A percentile compares a stretch with the other conserved stretches of the same genome.
These are phyloP conservation scores for Anacardium occidentale DNA, from an alignment of 345 rosid genomes.

Conservation along the genomic window DNA sequence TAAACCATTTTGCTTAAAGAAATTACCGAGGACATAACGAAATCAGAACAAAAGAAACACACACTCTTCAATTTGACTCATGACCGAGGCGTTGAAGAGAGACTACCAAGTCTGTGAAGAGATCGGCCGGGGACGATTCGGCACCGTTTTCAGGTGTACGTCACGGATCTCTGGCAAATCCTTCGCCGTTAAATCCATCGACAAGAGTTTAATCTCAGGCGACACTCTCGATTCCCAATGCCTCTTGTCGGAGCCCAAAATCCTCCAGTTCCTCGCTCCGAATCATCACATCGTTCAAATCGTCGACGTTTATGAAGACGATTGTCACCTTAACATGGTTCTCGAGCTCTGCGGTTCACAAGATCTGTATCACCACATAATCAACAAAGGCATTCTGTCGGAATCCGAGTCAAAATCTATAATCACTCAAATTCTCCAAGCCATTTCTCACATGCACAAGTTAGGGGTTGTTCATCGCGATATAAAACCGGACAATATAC, in stretches of 20 bases:
- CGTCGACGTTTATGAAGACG: conserved; percentile 41
- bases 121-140: conserved; percentile 70
- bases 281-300: conserved; percentile 40
- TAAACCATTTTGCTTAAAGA: background rate
- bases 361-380: conserved; percentile 42
- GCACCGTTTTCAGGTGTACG: conserved; percentile 51
- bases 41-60: background rate
- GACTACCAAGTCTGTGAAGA: conserved; percentile 50
- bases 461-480: conserved; percentile 59
- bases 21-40: background rate
- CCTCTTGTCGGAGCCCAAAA: conserved; percentile 45
- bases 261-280: conserved; percentile 38
- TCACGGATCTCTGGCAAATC: conserved; percentile 27
- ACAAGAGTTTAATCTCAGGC: conserved; percentile 47
- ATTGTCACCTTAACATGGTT: conserved; percentile 45
- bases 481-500: conserved; percentile 59
- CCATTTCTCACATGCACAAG: conserved; percentile 53
- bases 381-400: conserved; percentile 24
- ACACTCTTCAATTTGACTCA: conserved; percentile 10
- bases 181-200: conserved; percentile 64
- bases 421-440: conserved; percentile 38
- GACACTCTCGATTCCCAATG: conserved; percentile 61
- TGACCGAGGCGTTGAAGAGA: conserved; percentile 47
- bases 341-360: conserved; percentile 39
- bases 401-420: conserved; percentile 35